phyloP scores from a whole-genome alignment of 495 filamentous ascomycete genomes.

The Penicillium psychrofluorescens region DNA sequence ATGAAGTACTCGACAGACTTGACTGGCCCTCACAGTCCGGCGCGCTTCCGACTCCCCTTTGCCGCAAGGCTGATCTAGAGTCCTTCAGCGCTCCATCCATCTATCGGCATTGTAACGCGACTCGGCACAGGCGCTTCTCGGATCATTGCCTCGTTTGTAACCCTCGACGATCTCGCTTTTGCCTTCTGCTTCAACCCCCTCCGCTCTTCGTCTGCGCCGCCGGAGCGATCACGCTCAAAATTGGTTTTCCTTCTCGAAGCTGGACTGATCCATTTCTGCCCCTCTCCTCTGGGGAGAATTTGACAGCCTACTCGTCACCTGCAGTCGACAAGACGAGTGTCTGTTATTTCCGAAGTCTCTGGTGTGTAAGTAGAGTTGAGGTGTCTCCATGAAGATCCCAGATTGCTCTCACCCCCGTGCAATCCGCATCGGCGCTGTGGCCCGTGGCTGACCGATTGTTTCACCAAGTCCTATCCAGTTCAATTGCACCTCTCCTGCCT shows the following conservation, averaged over 20 bases:
- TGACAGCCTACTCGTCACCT: slow-evolving; percentile 11
- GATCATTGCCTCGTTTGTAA: slow-evolving; percentile 19
- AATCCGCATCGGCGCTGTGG: slow-evolving; percentile 16
- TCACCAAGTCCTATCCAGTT: background rate
- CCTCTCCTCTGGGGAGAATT: slow-evolving; percentile 5
- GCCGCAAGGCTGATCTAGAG: slow-evolving; percentile 21
- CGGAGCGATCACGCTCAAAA: slow-evolving; percentile 14
- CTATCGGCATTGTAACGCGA: background rate
- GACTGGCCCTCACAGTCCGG: background rate
- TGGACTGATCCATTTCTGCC: background rate
- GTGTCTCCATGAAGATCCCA: slow-evolving; percentile 14
- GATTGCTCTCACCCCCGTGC: slow-evolving; percentile 12
- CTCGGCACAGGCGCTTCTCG: slow-evolving; percentile 1
- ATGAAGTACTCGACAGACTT: too few relatives aligned
- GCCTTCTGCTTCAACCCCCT: slow-evolving; percentile 2
- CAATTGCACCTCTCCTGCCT: slow-evolving; percentile 1
- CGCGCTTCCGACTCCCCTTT: slow-evolving; percentile 7
- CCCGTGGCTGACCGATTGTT: slow-evolving; percentile 18
- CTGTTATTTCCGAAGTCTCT: slow-evolving; percentile 2
- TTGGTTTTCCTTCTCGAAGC: slow-evolving; percentile 9
- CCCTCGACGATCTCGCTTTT: slow-evolving; percentile 5
- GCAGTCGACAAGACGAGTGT: background rate
- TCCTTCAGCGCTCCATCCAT: slow-evolving; percentile 7
- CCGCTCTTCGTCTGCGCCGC: background rate
- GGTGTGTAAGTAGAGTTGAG: slow-evolving; percentile 12